Base-by-base conservation (phyloP, 169 alveolate genomes). In the Besnoitia besnoiti region DNA sequence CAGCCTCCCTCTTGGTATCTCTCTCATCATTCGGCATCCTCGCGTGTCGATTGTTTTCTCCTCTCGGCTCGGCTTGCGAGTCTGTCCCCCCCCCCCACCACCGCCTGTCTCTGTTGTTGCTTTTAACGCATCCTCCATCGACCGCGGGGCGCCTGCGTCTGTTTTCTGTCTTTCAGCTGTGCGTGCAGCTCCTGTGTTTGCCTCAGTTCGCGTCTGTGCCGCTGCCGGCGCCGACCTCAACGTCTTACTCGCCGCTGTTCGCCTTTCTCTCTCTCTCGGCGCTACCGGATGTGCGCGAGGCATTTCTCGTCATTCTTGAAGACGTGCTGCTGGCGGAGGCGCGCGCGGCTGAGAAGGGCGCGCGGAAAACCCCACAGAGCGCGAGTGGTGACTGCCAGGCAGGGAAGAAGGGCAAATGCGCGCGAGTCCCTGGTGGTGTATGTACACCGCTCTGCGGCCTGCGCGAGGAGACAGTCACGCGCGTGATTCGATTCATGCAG, bases 211-310 rank as follows among this genome's bases (percentile, higher is more conserved):
- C 55, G 27, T 77, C 87, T 55, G 87, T 77, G 59, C 55, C 55
- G 16, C 61, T 42, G 37, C 61, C 33, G 35, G 87, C 61, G 40
- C 59, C 85, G 42, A 8, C 87, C 3, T 40, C 61, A n/a, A 4
- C 87, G n/a, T 1, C 87, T 3, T n/a, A n/a, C n/a, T 77, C 87
- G 12, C 87, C 55, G 30, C 87, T 77, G n/a, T 55, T 27, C 10
- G 59, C 49, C 2, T 77, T 77, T 39, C 35, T 77, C 61, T 77
- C 87, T 2, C 61, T 77, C 27, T 77, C 61, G 7, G 55, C 50
- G 19, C 55, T 77, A 0, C 87, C 87, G 35, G 87, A 77, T 24
- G 55, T 77, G 0, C 87, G 87, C 61, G 87, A 77, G 59, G 87
- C 87, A 1, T 77, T 77, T 24, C 49, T 77, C 16, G n/a, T 42